Base-by-base conservation (phyloP, 108 stramenopile genomes). In the Stephanodiscus minutulus region DNA sequence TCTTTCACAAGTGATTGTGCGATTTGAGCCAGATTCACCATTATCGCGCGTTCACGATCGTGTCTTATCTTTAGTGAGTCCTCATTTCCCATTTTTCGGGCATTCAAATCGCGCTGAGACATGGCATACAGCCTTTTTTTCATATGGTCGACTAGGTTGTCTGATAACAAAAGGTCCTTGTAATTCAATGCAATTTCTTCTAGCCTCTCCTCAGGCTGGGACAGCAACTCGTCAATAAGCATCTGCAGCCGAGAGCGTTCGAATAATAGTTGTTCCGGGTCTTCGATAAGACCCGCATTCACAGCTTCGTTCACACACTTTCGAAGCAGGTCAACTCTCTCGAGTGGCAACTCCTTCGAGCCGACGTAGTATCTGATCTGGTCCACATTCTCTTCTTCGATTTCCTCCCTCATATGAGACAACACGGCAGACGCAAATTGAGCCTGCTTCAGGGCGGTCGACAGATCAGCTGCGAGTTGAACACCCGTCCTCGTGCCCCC, bases 101-200 rank as follows among this genome's bases (percentile, higher is more conserved):
- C 85, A 8, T 82, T 84, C 11, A 87, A 53, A 66, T 92, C 89
- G 25, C 83, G 87, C 57, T 84, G 81, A 24, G 82, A 84, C 94
- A 95, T 92, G 12, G 76, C 70, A 43, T 61, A 55, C 7, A 91
- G 44, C 17, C 87, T 63, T 47, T 91, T 86, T 74, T 77, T 85
- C 29, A 95, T 57, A 20, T 92, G 73, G 12, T 67, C 52, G 4
- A 88, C 80, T 65, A 95, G 87, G 53, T 89, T 89, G 47, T 95
- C 87, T 18, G 94, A 95, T 29, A 95, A 70, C 20, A 95, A 54
- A n/a, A 95, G 55, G 31, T 95, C 94, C 68, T 91, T 95, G 73
- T 87, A 95, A 56, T 83, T 88, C 39, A 79, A 61, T 46, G 87
- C 82, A 55, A 95, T 87, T 67, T 92, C 94, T 47, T 74, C 74